Evolutionary conservation across 768 basidiomycete genomes (phyloP), one percentile per base, ranked within the genome.

Genomic region (Leccinum disarticulatum): DNA sequence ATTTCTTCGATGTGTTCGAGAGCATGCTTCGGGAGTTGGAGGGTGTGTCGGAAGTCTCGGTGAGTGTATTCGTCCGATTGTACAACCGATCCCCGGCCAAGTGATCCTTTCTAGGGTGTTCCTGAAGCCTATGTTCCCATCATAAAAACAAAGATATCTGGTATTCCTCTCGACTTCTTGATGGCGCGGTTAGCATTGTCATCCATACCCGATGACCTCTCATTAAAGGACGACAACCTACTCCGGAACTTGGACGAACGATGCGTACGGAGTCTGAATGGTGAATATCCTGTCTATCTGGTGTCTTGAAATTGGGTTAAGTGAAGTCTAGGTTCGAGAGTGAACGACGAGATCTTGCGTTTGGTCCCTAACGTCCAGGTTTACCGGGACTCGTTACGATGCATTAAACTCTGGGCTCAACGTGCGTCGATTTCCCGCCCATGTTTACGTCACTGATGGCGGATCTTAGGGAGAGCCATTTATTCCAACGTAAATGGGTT

Each of bases 401-500:
- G 95, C 71, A 98, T 99, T 73, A 96, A 98, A 74, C 79, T 98
- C 30, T 99, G 97, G 97, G 97, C 97, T 10, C 90, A 94, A 77
- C 80, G 96, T 96, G 68, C 58, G 91, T 80, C 30, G n/a, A 54
- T 54, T 43, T 50, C 15, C 36, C 38, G 10, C 25, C 6, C 33
- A 19, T 7, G 8, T 17, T 56, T 56, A 48, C 30, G 28, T 60
- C 41, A 56, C 60, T 69, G 36, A 61, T 38, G 47, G 46, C 38
- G 38, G 4, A 48, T 31, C 28, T 47, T 68, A 98, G 95, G 87
- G 66, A 83, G 95, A 76, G 97, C 95, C 27, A 96, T 99, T 61
- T 98, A 98, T 75, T 96, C 95, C 1, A 99, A 99, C 73, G 93
- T 98, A 11, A 94, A 94, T 67, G 97, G 96, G 19, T 99, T 98